Evolutionary conservation across 306 rosid species (phyloP).

Genomic region (Castanospermum australe): DNA sequence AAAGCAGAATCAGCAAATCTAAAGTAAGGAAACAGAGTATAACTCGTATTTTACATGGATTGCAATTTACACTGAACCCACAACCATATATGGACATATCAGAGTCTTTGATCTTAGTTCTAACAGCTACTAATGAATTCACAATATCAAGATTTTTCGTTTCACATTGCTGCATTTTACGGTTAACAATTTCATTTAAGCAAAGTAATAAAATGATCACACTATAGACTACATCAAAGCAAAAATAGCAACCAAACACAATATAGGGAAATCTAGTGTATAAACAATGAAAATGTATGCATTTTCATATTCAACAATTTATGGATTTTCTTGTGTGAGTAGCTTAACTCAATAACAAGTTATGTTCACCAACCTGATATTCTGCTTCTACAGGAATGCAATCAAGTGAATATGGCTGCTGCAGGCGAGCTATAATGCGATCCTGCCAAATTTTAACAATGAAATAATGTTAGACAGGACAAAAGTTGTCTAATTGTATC

Average conservation of each 20-base stretch:
- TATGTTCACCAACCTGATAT: conserved; percentile 67
- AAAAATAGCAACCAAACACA: background rate
- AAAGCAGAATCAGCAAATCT: too few relatives aligned
- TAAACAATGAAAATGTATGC: too few relatives aligned
- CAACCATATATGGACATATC: background rate
- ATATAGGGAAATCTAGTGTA: background rate
- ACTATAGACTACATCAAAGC: background rate
- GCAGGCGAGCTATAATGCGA: conserved; percentile 93
- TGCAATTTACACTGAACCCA: too few relatives aligned
- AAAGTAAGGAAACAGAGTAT: too few relatives aligned
- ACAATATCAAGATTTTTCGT: background rate
- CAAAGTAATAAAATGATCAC: background rate
- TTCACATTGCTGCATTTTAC: background rate
- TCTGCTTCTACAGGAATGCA: conserved; percentile 99
- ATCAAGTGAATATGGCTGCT: conserved; percentile 95
- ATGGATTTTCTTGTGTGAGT: background rate
- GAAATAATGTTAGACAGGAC: background rate
- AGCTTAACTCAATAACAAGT: background rate
- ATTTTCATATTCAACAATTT: too few relatives aligned
- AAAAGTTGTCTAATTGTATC: background rate
- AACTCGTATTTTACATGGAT: too few relatives aligned
- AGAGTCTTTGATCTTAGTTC: background rate
- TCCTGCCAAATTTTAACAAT: conserved; percentile 57
- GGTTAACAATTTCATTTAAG: conserved; percentile 10
- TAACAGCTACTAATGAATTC: background rate